Percentiles rank a stretch among this genome's conserved stretches.
Conservation (phyloP, 2,329 filamentous ascomycete species). For the Epichloe baconii region DNA sequence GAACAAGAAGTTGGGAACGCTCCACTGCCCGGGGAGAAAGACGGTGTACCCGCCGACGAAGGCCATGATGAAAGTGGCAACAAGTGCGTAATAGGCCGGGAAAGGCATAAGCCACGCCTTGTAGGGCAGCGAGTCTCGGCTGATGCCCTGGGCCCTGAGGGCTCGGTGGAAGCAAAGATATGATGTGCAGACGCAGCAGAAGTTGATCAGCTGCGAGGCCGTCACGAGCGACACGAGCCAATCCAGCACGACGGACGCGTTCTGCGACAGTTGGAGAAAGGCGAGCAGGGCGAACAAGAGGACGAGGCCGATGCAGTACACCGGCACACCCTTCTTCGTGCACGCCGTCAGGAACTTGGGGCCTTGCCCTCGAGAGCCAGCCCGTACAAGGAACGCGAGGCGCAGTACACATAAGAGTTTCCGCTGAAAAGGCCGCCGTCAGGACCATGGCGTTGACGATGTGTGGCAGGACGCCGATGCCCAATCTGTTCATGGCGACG, state of each 20-base stretch:
- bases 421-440: slow-evolving; percentile 52
- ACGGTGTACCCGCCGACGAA: slow-evolving; percentile 66
- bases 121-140: slow-evolving; percentile 56
- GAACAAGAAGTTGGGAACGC: slow-evolving; percentile 58
- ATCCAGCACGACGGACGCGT: slow-evolving; percentile 51
- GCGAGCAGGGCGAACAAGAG: slow-evolving; percentile 56
- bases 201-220: slow-evolving; percentile 63
- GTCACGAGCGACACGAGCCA: slow-evolving; percentile 62
- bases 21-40: slow-evolving; percentile 54
- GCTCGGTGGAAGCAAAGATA: slow-evolving; percentile 64
- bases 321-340: slow-evolving; percentile 53
- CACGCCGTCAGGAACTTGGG: slow-evolving; percentile 43
- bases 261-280: slow-evolving; percentile 59
- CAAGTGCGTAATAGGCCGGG: slow-evolving; percentile 52
- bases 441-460: slow-evolving; percentile 64
- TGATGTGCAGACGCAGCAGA: slow-evolving; percentile 53
- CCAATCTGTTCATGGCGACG: slow-evolving; percentile 53
- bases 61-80: slow-evolving; percentile 54
- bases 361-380: slow-evolving; percentile 57
- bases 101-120: slow-evolving; percentile 58
- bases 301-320: slow-evolving; percentile 57
- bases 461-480: slow-evolving; percentile 50
- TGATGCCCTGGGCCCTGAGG: slow-evolving; percentile 53
- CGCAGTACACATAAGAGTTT: slow-evolving; percentile 52
- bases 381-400: slow-evolving; percentile 54